Base-by-base conservation (phyloP, 208 protist genomes). In the Acanthamoeba triangularis region DNA sequence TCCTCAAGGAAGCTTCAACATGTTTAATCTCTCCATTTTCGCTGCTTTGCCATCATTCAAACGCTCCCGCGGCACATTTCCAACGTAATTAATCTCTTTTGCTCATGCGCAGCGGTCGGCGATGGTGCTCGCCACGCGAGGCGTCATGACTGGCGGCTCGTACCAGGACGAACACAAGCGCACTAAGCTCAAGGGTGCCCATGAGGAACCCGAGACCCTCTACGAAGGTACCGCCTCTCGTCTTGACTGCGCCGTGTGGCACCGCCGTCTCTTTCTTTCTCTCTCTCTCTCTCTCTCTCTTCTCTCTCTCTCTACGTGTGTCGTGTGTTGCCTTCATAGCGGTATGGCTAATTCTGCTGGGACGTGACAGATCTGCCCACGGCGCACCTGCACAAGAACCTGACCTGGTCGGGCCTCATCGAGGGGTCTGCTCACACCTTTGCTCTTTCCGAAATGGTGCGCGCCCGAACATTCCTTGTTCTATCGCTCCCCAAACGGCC, bases 351-450 rank as follows among this genome's bases (percentile, higher is more conserved):
- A 65, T 3, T 1, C 1, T 33, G 14, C 63, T 69, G n/a, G 28
- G 28, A 11, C 18, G 8, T 1, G 52, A 18, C 67, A 76, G 67
- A 76, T 0, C n/a, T 76, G 23, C 67, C 67, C 11, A 76, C 67
- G 35, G 67, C 28, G 67, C 67, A 85, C 44, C 47, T 85, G 37
- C 76, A 85, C 76, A 92, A 92, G 63, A 74, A 92, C 41, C 44
- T 92, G 18, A 92, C 85, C 56, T 92, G 85, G 85, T 76, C 54
- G 33, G 85, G 63, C 30, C 63, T 92, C 37, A 74, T 92, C 37
- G 85, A 92, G 37, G 59, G 63, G 1, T 92, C 85, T 4, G 85
- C 85, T n/a, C 85, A 92, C 56, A 92, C 85, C 28, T 92, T 92
- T 69, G 85, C 85, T 11, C 63, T 92, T 2, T 92, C 85, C 30